Evolutionary conservation across 140 eudicot species (phyloP), one percentile per base, ranked within the genome.

Genomic region (Stevia rebaudiana): DNA sequence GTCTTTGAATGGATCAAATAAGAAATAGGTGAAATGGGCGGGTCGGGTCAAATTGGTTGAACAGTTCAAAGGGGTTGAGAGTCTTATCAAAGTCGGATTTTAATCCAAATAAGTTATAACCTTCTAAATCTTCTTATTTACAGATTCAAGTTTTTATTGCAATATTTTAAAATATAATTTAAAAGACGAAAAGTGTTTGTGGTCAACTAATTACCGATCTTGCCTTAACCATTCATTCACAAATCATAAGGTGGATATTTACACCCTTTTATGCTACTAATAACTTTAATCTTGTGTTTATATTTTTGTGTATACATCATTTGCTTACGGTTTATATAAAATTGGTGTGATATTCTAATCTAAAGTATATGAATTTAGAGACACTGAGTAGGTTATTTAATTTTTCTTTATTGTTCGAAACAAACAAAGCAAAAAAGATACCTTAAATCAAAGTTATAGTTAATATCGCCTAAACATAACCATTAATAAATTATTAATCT

Each of bases 401-500:
- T 35, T 51, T 23, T 8, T 4, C 2, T 10, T 18, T 28, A 8
- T 53, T 40, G 23, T 22, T 25, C n/a, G 0, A 4, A 53, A 30
- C 40, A 68, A 55, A 11, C 11, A 31, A 6, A 44, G 39, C 33
- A 28, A 60, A 24, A 33, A n/a, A 28, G 19, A 6, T 1, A 47
- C 60, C 46, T 15, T 35, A 58, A 10, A 46, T 60, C 52, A 60
- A 21, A 18, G 10, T 9, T 70, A 59, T 70, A 70, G 75, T 70
- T 59, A 48, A 47, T 46, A 70, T 37, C 75, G 75, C 62, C 68
- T 19, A 13, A 33, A 41, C 59, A 22, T 19, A 59, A 48, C 30
- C 19, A 48, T 46, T 52, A 50, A 46, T 22, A 3, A 19, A 11
- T 42, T 58, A 58, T 30, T 47, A 19, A 25, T 46, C 24, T 23